Base-by-base conservation (phyloP, 2,329 filamentous ascomycete species). In the Lizonia empirigonia region DNA sequence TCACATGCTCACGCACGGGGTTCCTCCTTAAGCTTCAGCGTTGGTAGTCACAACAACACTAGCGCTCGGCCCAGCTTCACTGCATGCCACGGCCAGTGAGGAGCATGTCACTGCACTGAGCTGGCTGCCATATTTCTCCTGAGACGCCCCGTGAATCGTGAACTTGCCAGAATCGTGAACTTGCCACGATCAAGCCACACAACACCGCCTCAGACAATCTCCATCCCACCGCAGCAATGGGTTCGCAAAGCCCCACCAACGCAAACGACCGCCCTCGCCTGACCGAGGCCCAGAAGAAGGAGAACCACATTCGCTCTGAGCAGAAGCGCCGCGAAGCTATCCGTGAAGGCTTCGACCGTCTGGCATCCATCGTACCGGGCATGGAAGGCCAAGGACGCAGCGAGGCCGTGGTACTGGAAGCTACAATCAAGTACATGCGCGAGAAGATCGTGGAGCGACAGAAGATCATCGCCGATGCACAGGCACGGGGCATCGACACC, bases 301-400 rank as follows among this genome's bases (percentile, higher is more conserved):
- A 82, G 64, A 89, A 90, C 67, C 87, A 89, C 73, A 89, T 89
- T 62, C 82, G 83, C 19, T 88, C 85, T 4, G 82, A 85, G 69
- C 81, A 84, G 65, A 85, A 88, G 73, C 83, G 86, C 27, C 83
- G 86, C 35, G 82, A 85, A 50, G 89, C 88, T 12, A 96, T 96
- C 59, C 83, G 91, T 37, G 85, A 90, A 51, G 90, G 89, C 49
- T 96, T 95, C 70, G 90, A 96, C 71, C 83, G 86, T 26, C 81
- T 96, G 20, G 89, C 89, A 13, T 83, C 86, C 44, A 80, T 95
- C 24, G 90, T 96, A 1, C 91, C 91, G 0, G 90, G 89, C 0
- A 80, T 95, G 44, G 83, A 90, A 63, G 91, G 91, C 1, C 88
- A 92, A 66, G 91, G 89, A 1, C 85, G 91, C 36, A 94, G 90